Conservation (phyloP, 495 filamentous ascomycete genomes). For the Beverwykella pulmonaria region DNA sequence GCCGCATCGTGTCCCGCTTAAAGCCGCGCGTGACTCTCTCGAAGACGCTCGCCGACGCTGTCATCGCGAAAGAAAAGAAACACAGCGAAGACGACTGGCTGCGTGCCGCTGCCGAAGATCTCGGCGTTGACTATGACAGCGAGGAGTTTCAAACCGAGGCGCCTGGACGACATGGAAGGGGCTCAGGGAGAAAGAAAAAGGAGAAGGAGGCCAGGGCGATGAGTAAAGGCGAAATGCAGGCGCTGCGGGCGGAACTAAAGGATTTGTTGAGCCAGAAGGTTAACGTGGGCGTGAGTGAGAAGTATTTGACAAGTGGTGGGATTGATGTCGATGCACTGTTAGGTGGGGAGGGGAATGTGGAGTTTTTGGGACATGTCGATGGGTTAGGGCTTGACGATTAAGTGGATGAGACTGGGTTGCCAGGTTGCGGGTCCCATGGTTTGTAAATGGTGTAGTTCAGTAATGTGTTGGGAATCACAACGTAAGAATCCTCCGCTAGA, state of each 20-base stretch:
- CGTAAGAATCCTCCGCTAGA: no score
- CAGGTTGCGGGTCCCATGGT: no score
- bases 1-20: conserved; percentile 72
- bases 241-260: conserved; percentile 64
- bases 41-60: conserved; percentile 80
- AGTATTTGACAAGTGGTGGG: conserved; percentile 77
- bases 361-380: conserved; percentile 67
- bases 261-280: conserved; percentile 71
- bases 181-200: conserved; percentile 69
- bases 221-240: conserved; percentile 70
- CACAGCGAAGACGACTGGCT: conserved; percentile 84
- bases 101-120: conserved; percentile 80
- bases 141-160: conserved; percentile 71
- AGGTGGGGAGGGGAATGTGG: conserved; percentile 57
- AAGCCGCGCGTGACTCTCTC: conserved; percentile 74
- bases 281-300: conserved; percentile 90
- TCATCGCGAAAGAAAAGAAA: conserved; percentile 82
- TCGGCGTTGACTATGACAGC: conserved; percentile 90
- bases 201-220: conserved; percentile 69
- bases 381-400: conserved; percentile 50
- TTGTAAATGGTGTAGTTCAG: no score
- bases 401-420: no score
- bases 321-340: conserved; percentile 83
- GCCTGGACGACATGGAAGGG: conserved; percentile 64
- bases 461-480: no score